Evolutionary conservation across 23 red algal species (phyloP).

Genomic region (Gracilaria gracilis): DNA sequence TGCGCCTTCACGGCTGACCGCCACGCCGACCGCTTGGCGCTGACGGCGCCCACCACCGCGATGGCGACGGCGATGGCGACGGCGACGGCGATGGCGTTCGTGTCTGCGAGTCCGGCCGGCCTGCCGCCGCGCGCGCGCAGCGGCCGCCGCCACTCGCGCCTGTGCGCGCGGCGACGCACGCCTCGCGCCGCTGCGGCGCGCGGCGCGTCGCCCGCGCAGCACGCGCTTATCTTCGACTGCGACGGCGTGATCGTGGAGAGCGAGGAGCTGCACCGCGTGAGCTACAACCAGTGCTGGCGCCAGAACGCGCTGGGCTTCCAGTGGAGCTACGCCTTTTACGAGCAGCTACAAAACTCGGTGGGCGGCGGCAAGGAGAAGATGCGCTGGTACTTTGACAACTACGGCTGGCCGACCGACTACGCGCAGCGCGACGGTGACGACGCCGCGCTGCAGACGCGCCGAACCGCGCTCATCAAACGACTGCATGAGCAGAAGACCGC

Average conservation of each 20-base stretch:
- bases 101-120: too few species aligned
- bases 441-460: background rate
- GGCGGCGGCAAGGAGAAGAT: constrained; percentile 98
- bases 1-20: too few species aligned
- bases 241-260: constrained; percentile 98
- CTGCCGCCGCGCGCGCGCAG: background rate
- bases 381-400: constrained; percentile 86
- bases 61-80: too few species aligned
- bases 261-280: constrained; percentile 90
- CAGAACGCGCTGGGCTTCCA: constrained; percentile 54
- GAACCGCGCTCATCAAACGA: constrained; percentile 39
- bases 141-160: background rate
- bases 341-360: constrained; percentile 87
- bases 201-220: background rate
- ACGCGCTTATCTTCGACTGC: constrained; percentile 97
- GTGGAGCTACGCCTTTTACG: constrained; percentile 88
- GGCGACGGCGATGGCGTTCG: background rate
- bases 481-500: constrained; percentile 76
- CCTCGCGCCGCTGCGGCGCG: background rate
- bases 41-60: too few species aligned
- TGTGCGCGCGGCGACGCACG: background rate
- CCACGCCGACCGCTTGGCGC: too few species aligned
- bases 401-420: constrained; percentile 92
- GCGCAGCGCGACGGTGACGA: background rate
- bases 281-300: constrained; percentile 89